Base-by-base conservation (phyloP, 148 eudicot species). In the Gaultheria prostrata region DNA sequence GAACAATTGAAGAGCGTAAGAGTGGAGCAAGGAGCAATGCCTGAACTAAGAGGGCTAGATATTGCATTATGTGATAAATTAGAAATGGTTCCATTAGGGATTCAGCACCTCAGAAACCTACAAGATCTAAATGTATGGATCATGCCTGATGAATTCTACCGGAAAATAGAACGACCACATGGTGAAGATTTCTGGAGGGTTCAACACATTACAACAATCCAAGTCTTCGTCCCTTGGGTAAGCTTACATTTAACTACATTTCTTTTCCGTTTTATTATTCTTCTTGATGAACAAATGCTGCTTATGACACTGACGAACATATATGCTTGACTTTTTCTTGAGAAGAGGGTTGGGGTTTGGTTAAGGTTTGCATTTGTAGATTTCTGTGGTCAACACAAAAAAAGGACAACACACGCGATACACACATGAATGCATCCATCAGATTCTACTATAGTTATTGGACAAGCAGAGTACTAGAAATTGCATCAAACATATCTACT, bases 111-210 rank as follows among this genome's bases (percentile, higher is more conserved):
- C 21, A 53, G 63, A 26, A 50, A 51, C 33, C 20, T 76, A 53
- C 59, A 83, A 21, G 13, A 32, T 7, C 74, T 83, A 32, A 7
- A 21, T 7, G 15, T 77, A 35, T 49, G 45, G 12, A 10, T 8
- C 14, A 21, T 83, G 81, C 74, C 65, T 7, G 0, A 1, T 8
- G 3, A 9, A 14, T 63, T 83, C 49, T 32, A 13, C 11, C 11
- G 18, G 8, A 65, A 51, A 12, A 30, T 78, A 49, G 54, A 35
- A 51, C 33, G 14, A 51, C 33, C 77, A 78, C 9, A 67, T 35
- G 82, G 76, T 63, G 82, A 83, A 65, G 85, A 77, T 39, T 50
- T 61, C 20, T 83, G 82, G 63, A 69, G 54, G 51, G 76, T 76
- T 35, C 81, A 83, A 65, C 81, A 77, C 20, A 24, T 83, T 39